These are phyloP conservation scores for Vicia sativa DNA, from an alignment of 306 rosid genomes.

Conservation along the genomic window DNA sequence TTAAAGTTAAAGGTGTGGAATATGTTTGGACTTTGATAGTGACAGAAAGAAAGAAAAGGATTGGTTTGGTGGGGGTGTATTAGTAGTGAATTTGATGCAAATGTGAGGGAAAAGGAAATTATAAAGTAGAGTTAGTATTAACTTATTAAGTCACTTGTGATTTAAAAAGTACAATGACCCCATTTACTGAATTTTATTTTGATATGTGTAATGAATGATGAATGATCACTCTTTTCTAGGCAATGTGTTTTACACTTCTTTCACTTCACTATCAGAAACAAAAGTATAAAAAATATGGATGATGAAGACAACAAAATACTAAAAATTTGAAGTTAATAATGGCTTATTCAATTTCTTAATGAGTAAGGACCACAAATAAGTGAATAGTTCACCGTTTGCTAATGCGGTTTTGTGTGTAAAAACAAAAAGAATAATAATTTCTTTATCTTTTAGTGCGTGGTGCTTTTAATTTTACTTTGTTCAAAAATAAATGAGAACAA, in stretches of 20 bases:
- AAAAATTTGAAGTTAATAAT: not conserved
- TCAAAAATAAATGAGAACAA: slow-evolving; percentile 31
- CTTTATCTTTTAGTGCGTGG: slow-evolving; percentile 22
- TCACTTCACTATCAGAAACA: not conserved
- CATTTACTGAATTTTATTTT: not conserved
- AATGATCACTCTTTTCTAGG: not conserved
- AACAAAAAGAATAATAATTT: slow-evolving; percentile 24
- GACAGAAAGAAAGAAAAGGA: not conserved
- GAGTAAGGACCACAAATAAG: slow-evolving; percentile 1
- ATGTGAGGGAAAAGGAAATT: not conserved
- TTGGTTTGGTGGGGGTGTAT: not conserved
- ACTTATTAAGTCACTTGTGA: not conserved
- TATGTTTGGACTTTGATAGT: slow-evolving; percentile 26
- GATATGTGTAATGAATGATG: not conserved
- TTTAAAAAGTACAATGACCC: not conserved
- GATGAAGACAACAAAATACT: not conserved
- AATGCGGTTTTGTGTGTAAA: not conserved
- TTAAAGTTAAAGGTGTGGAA: slow-evolving; percentile 9
- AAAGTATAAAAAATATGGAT: not conserved
- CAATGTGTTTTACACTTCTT: not conserved
- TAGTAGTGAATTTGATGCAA: not conserved
- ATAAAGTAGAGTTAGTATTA: not conserved
- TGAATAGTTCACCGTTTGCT: slow-evolving; percentile 19
- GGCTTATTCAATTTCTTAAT: slow-evolving; percentile 27
- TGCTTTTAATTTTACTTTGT: not conserved